Evolutionary conservation across 2,329 filamentous ascomycete genomes (phyloP).

Genomic region (Penicillium concentricum): DNA sequence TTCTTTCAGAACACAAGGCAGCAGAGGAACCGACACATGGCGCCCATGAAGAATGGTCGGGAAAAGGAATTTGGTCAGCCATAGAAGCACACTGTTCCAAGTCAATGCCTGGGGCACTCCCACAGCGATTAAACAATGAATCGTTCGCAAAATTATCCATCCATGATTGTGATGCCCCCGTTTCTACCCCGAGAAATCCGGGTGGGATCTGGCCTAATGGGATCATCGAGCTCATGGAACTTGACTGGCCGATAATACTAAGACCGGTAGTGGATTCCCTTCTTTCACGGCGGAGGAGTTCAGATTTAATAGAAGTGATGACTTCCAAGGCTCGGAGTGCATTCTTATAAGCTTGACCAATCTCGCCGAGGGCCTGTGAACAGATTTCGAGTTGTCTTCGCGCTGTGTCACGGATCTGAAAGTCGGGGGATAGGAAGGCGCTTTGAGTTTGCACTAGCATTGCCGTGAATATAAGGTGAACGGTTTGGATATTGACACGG

Average conservation of each 20-base stretch:
- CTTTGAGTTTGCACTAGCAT: not conserved
- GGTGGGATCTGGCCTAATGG: not conserved
- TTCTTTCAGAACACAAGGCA: not conserved
- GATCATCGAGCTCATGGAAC: not conserved
- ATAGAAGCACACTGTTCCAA: not conserved
- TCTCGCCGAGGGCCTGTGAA: not conserved
- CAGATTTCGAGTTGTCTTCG: not conserved
- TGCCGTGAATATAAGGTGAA: not conserved
- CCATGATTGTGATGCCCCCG: not conserved
- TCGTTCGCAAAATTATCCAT: not conserved
- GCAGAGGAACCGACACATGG: not conserved
- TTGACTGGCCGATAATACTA: not conserved
- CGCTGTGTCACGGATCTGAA: not conserved
- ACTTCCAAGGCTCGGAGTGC: not conserved
- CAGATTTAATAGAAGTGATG: not conserved
- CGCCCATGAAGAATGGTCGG: not conserved
- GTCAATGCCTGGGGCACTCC: not conserved
- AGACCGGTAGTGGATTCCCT: not conserved
- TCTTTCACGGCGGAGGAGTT: not conserved
- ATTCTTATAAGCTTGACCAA: not conserved
- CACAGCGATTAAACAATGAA: not conserved
- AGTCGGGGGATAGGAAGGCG: not conserved
- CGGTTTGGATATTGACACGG: not conserved
- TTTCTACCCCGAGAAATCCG: not conserved
- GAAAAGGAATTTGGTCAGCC: not conserved